Conservation (phyloP, 78 protist genomes). For the Cavenderia fasciculata region DNA sequence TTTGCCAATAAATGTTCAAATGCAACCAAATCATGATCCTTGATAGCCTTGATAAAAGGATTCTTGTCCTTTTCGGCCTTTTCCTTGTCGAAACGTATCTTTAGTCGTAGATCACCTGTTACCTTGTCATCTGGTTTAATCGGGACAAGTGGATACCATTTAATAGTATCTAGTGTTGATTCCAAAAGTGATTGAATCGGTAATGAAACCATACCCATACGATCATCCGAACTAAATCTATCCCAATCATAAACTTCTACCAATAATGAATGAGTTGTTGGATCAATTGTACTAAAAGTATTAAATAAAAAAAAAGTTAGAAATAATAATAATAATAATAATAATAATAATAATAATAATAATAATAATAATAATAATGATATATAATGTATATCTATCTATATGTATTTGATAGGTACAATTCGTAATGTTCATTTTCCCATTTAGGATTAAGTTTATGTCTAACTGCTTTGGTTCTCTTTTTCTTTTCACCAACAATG, state of each 20-base stretch:
- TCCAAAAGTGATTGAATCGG: slow-evolving; percentile 2
- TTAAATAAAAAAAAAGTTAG: too few species aligned
- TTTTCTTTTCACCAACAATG: slow-evolving; percentile 57
- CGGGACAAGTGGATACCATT: slow-evolving; percentile 59
- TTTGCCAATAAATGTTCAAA: slow-evolving; percentile 21
- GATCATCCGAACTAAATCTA: slow-evolving; percentile 66
- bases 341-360: too few species aligned
- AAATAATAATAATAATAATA: too few species aligned
- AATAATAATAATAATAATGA: not conserved
- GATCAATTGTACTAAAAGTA: slow-evolving; percentile 6
- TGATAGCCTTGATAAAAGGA: slow-evolving; percentile 65
- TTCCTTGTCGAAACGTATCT: slow-evolving; percentile 29
- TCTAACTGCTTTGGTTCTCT: slow-evolving; percentile 62
- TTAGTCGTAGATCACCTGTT: slow-evolving; percentile 40
- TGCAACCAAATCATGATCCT: slow-evolving; percentile 24
- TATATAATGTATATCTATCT: too few species aligned
- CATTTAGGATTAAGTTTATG: slow-evolving; percentile 62
- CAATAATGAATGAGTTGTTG: not conserved
- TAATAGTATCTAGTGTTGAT: slow-evolving; percentile 12
- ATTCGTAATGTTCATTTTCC: slow-evolving; percentile 42
- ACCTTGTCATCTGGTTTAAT: slow-evolving; percentile 49
- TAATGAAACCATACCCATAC: slow-evolving; percentile 56
- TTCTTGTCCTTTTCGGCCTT: slow-evolving; percentile 18
- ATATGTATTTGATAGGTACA: not conserved
- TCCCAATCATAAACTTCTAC: slow-evolving; percentile 77